Percentiles rank a stretch among this genome's conserved stretches.
Conservation (phyloP, 1,284 basidiomycete genomes). For the Sporisorium iseilematis-ciliati region DNA sequence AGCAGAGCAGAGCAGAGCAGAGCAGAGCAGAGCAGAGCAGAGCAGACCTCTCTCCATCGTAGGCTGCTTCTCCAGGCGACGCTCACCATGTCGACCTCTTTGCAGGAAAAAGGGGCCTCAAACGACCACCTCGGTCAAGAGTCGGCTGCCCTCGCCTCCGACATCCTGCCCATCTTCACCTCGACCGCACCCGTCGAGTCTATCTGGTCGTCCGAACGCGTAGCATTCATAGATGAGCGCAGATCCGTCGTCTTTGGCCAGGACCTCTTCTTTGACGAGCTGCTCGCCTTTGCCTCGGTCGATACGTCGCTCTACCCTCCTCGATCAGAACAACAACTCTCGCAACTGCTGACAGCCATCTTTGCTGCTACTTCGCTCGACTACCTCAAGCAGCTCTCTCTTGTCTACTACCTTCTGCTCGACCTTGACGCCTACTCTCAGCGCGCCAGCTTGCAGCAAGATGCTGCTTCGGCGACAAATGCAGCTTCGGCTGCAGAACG, state of each 20-base stretch:
- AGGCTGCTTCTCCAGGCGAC: constrained; percentile 8
- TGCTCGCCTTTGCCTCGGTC: constrained; percentile 42
- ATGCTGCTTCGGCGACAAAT: background rate
- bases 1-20: background rate
- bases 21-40: constrained; percentile 1
- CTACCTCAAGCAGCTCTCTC: constrained; percentile 50
- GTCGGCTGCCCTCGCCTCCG: constrained; percentile 33
- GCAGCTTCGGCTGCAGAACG: constrained; percentile 17
- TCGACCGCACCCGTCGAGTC: constrained; percentile 24
- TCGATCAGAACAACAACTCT: constrained; percentile 27
- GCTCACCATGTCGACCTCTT: constrained; percentile 19
- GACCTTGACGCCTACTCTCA: constrained; percentile 36
- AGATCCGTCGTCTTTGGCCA: constrained; percentile 18
- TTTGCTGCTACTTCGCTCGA: constrained; percentile 38
- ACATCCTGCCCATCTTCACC: constrained; percentile 42
- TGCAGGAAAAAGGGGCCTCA: constrained; percentile 9
- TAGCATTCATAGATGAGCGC: constrained; percentile 14
- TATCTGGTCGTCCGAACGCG: constrained; percentile 31
- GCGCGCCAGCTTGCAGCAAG: constrained; percentile 1
- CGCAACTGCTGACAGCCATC: constrained; percentile 36
- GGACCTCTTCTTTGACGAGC: constrained; percentile 53
- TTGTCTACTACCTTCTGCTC: constrained; percentile 53
- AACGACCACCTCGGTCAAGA: constrained; percentile 27
- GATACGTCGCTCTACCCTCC: constrained; percentile 45
- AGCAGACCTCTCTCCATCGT: background rate